phyloP scores from a whole-genome alignment of 148 eudicot genomes.

The Limonium bicolor region DNA sequence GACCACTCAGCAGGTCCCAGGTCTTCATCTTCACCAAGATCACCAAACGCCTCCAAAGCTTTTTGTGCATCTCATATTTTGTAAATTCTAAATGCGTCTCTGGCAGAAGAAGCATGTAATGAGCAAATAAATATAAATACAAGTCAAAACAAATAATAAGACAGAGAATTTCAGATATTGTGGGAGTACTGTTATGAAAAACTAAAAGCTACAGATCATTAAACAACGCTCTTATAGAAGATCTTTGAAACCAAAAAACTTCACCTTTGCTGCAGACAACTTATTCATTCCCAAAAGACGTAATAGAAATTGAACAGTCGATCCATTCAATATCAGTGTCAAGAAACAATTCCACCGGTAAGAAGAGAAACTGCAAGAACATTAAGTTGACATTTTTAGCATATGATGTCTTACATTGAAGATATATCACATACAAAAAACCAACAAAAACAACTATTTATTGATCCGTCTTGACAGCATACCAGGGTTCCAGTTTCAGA shows the following conservation, averaged over 20 bases:
- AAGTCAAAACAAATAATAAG: no score
- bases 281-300: constrained; percentile 44
- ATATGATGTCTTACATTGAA: no score
- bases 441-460: no score
- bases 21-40: constrained; percentile 89
- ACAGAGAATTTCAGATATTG: no score
- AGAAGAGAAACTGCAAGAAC: constrained; percentile 70
- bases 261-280: constrained; percentile 66
- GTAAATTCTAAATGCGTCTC: constrained; percentile 81
- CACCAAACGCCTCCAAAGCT: constrained; percentile 73
- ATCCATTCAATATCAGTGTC: constrained; percentile 74
- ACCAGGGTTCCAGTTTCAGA: constrained; percentile 79
- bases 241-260: constrained; percentile 2
- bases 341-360: constrained; percentile 90
- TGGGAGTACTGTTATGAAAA: neutral
- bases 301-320: constrained; percentile 70
- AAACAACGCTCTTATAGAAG: no score
- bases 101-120: no score
- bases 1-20: constrained; percentile 92
- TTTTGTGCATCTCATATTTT: constrained; percentile 65
- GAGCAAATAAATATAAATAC: no score
- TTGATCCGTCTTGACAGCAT: no score
- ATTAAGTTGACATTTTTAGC: no score
- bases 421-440: no score
- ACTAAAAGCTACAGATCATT: neutral